Percentiles rank a stretch among this genome's conserved stretches.
phyloP scores from a whole-genome alignment of 192 early-diverging fungal genomes.

The Backusella sp. region DNA sequence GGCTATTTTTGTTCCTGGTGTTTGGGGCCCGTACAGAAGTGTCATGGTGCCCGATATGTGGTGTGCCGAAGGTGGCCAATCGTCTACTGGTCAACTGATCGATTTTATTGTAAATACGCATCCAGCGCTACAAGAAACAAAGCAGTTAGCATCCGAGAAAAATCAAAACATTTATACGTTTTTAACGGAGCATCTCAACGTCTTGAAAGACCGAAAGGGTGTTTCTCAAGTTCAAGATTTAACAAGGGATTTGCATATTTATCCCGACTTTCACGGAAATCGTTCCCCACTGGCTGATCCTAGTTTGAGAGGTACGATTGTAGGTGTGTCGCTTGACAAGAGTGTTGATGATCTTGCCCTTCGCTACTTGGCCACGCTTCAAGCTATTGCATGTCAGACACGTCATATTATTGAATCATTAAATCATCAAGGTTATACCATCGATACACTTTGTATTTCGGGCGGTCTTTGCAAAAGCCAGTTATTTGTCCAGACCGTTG shows the following conservation, averaged over 20 bases:
- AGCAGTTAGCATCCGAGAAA: constrained; percentile 13
- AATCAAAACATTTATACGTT: constrained; percentile 43
- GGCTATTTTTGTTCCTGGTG: constrained; percentile 59
- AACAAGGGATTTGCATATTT: constrained; percentile 54
- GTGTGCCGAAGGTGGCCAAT: constrained; percentile 72
- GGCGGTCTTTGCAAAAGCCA: constrained; percentile 66
- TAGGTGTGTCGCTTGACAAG: constrained; percentile 53
- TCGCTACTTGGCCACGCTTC: constrained; percentile 57
- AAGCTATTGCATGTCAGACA: constrained; percentile 65
- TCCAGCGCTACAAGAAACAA: constrained; percentile 45
- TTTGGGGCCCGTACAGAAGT: constrained; percentile 60
- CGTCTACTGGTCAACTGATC: constrained; percentile 66
- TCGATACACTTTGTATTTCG: constrained; percentile 59
- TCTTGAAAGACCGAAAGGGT: constrained; percentile 25
- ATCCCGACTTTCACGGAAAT: constrained; percentile 81
- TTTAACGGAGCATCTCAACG: constrained; percentile 47
- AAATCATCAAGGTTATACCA: constrained; percentile 45
- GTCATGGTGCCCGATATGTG: constrained; percentile 57
- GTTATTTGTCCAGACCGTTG: constrained; percentile 58
- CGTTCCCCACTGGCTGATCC: constrained; percentile 70
- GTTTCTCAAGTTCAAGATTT: constrained; percentile 32
- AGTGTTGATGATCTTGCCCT: constrained; percentile 48
- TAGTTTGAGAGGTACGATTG: constrained; percentile 53
- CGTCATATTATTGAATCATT: constrained; percentile 58
- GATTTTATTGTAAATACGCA: constrained; percentile 60